Evolutionary conservation across 1,284 basidiomycete species (phyloP).

Genomic region (Neolentinus lepideus): DNA sequence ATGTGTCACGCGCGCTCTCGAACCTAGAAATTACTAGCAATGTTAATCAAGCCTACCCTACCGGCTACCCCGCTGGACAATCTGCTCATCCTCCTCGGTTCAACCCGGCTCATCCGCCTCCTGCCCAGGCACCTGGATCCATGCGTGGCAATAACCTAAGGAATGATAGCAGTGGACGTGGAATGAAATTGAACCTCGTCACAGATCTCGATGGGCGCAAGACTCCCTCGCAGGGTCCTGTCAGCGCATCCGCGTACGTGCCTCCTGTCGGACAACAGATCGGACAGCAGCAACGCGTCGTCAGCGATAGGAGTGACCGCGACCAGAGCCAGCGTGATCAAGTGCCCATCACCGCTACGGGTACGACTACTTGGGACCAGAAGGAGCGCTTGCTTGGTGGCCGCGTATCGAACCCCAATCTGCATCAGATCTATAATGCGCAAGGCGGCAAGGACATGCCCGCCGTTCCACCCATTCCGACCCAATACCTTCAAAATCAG

Average conservation of each 20-base stretch:
- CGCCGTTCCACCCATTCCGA: slow-evolving; percentile 62
- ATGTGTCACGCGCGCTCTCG: slow-evolving; percentile 67
- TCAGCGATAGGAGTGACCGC: slow-evolving; percentile 27
- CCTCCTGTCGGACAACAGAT: slow-evolving; percentile 38
- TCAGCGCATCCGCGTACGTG: slow-evolving; percentile 37
- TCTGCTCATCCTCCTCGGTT: slow-evolving; percentile 60
- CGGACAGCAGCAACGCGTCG: slow-evolving; percentile 22
- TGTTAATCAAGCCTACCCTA: slow-evolving; percentile 25
- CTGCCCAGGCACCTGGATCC: slow-evolving; percentile 31
- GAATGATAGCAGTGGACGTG: slow-evolving; percentile 16
- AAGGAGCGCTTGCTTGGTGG: slow-evolving; percentile 50
- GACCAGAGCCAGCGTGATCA: neutral
- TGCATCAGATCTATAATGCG: slow-evolving; percentile 52
- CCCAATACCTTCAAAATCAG: slow-evolving; percentile 60
- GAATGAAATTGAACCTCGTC: slow-evolving; percentile 39
- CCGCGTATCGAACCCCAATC: slow-evolving; percentile 60
- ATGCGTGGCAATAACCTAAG: slow-evolving; percentile 30
- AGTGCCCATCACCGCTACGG: slow-evolving; percentile 25
- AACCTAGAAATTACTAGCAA: slow-evolving; percentile 45
- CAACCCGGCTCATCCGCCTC: slow-evolving; percentile 45
- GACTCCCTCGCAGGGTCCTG: slow-evolving; percentile 39
- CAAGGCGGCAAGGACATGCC: slow-evolving; percentile 38
- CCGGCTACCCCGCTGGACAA: slow-evolving; percentile 37
- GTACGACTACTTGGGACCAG: slow-evolving; percentile 46
- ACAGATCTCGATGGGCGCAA: slow-evolving; percentile 60